Evolutionary conservation across 345 rosid genomes (phyloP), one percentile per base, ranked within the genome.

Genomic region (Corchorus capsularis): DNA sequence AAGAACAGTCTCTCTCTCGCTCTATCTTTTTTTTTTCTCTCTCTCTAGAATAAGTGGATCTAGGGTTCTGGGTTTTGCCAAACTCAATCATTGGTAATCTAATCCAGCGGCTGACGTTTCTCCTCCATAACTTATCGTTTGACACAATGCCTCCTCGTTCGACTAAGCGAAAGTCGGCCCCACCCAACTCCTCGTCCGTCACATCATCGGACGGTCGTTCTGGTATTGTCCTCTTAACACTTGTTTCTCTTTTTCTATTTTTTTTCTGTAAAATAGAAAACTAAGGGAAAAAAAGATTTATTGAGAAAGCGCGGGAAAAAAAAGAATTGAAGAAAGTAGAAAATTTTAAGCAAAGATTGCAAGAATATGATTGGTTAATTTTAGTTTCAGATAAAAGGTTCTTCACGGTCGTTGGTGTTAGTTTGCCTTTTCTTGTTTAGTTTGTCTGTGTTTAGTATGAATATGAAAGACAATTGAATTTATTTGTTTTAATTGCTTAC

Each of bases 101-200:
- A 61, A 78, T 83, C 82, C 1, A 6, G 75, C 77, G 86, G 82
- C 45, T 57, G 78, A 57, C 47, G 45, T 75, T 75, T 8, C 8
- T 43, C 47, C 56, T 17, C 32, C 37, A 1, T 6, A 11, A 11
- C 34, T 35, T 75, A 49, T 69, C 20, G 5, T 60, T 75, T 75
- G 6, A 11, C 75, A n/a, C 53, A 62, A 85, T 83, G 87, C 85
- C 85, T 71, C 90, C 85, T 72, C 90, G 86, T 54, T 79, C 85
- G 27, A 79, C 84, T 14, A 87, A 87, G 83, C 50, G 88, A 71
- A 87, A 87, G 69, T 75, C 82, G 52, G 86, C 75, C 83, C 84
- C 85, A 75, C 82, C 61, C 11, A 77, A 69, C 55, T 72, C 84
- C 70, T 75, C 83, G 66, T 72, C 82, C 69, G 76, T 78, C 83